These are phyloP conservation scores for Polytrichum commune DNA, from an alignment of 225 moss, liverwort and hornwort species.

Conservation along the genomic window DNA sequence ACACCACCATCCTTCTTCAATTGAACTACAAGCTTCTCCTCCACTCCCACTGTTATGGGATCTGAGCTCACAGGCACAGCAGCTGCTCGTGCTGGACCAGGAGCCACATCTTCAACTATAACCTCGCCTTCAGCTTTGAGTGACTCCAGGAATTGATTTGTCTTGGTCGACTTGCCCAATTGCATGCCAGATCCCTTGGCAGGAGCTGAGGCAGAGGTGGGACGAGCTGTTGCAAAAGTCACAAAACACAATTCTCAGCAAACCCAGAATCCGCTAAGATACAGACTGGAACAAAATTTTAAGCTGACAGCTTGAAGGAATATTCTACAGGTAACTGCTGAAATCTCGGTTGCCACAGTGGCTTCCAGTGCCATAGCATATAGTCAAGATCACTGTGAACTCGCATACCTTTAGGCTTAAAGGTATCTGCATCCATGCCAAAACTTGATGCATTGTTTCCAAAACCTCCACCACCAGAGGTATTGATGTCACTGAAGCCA, in stretches of 20 bases:
- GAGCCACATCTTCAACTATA: constrained; percentile 80
- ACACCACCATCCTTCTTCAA: constrained; percentile 93
- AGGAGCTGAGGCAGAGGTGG: constrained; percentile 54
- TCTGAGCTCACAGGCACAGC: constrained; percentile 56
- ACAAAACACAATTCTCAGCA: too few relatives aligned
- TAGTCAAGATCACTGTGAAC: background rate
- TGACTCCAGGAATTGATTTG: constrained; percentile 93
- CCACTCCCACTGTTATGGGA: constrained; percentile 72
- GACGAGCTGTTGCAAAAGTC: constrained; percentile 46
- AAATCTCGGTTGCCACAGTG: too few relatives aligned
- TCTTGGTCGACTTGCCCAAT: constrained; percentile 94
- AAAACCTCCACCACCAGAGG: constrained; percentile 72
- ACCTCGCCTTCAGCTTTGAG: constrained; percentile 96
- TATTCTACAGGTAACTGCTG: too few relatives aligned
- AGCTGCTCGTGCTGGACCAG: constrained; percentile 62
- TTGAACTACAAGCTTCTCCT: constrained; percentile 80
- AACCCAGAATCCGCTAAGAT: too few relatives aligned
- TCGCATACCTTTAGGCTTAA: constrained; percentile 73
- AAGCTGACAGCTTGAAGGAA: too few relatives aligned
- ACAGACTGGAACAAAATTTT: too few relatives aligned
- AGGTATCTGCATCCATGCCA: constrained; percentile 67
- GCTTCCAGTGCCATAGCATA: background rate
- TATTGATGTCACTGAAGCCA: constrained; percentile 58
- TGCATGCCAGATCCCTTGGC: constrained; percentile 91
- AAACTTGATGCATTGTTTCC: constrained; percentile 67